Conservation (phyloP, 805 yeast genomes). For the Zygotorulaspora danielsina region DNA sequence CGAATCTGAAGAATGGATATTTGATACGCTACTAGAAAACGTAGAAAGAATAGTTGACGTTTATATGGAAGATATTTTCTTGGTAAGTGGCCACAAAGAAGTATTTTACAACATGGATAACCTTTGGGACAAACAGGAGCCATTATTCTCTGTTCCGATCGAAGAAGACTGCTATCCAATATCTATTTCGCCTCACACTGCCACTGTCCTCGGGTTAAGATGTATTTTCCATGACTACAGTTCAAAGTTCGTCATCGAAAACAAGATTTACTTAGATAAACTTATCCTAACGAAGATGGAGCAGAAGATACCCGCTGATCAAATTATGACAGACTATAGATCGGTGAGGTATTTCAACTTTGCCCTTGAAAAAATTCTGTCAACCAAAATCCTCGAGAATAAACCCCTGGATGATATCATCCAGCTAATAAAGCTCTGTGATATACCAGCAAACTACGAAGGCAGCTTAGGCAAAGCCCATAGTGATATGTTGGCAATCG, state of each 20-base stretch:
- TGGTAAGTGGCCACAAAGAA: slow-evolving; percentile 20
- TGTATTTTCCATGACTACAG: slow-evolving; percentile 20
- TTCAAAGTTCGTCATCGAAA: slow-evolving; percentile 22
- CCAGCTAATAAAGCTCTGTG: slow-evolving; percentile 24
- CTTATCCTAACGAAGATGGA: slow-evolving; percentile 21
- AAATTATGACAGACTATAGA: slow-evolving; percentile 24
- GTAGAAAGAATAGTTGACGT: slow-evolving; percentile 33
- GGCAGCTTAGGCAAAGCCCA: slow-evolving; percentile 6
- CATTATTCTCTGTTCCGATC: slow-evolving; percentile 17
- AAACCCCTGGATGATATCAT: slow-evolving; percentile 25
- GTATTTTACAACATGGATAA: slow-evolving; percentile 20
- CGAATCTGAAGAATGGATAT: slow-evolving; percentile 20
- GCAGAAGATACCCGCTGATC: slow-evolving; percentile 12
- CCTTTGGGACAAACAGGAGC: slow-evolving; percentile 23
- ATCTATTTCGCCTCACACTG: slow-evolving; percentile 28
- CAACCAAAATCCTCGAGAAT: slow-evolving; percentile 24
- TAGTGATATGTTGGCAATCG: slow-evolving; percentile 29
- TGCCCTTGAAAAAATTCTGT: slow-evolving; percentile 34
- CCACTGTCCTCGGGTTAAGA: slow-evolving; percentile 29
- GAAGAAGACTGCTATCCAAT: slow-evolving; percentile 32
- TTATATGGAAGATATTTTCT: slow-evolving; percentile 20
- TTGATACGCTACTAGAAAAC: slow-evolving; percentile 16
- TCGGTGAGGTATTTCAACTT: slow-evolving; percentile 31
- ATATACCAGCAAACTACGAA: slow-evolving; percentile 7
- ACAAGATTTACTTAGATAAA: slow-evolving; percentile 32